Percentiles rank a stretch among this genome's conserved stretches.
Evolutionary conservation across 2,329 filamentous ascomycete genomes (phyloP).

Genomic region (Arachnopeziza araneosa): DNA sequence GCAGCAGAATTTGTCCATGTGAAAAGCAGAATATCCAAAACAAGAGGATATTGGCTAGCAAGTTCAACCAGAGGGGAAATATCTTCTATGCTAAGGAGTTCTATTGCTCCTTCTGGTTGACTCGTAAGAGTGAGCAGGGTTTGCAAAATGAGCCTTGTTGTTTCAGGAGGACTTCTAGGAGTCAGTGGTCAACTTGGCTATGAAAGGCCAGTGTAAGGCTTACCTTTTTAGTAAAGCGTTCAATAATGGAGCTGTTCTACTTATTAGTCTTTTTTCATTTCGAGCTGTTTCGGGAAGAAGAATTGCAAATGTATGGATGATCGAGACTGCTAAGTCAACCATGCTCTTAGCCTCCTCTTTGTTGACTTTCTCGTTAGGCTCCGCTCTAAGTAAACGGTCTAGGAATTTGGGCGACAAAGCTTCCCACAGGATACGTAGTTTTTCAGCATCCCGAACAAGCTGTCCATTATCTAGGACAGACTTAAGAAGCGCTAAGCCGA

Average conservation of each 20-base stretch:
- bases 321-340: conserved; percentile 56
- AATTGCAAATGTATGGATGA: conserved; percentile 56
- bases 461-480: conserved; percentile 58
- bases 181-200: not conserved
- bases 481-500: conserved; percentile 60
- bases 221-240: conserved; percentile 50
- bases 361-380: conserved; percentile 34
- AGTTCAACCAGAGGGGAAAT: conserved; percentile 51
- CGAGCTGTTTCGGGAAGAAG: conserved; percentile 47
- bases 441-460: conserved; percentile 42
- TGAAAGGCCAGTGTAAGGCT: conserved; percentile 7
- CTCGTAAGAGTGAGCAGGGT: conserved; percentile 52
- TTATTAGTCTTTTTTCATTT: conserved; percentile 42
- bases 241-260: conserved; percentile 48
- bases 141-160: conserved; percentile 48
- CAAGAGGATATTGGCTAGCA: conserved; percentile 47
- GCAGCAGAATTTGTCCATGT: conserved; percentile 48
- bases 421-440: conserved; percentile 50
- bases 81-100: conserved; percentile 45
- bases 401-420: conserved; percentile 58
- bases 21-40: conserved; percentile 49
- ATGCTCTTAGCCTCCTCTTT: conserved; percentile 49
- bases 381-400: conserved; percentile 55
- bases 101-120: conserved; percentile 43
- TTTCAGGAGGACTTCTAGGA: conserved; percentile 43